Evolutionary conservation across 805 yeast genomes (phyloP), one percentile per base, ranked within the genome.

Genomic region (Schwanniomyces yamadae): DNA sequence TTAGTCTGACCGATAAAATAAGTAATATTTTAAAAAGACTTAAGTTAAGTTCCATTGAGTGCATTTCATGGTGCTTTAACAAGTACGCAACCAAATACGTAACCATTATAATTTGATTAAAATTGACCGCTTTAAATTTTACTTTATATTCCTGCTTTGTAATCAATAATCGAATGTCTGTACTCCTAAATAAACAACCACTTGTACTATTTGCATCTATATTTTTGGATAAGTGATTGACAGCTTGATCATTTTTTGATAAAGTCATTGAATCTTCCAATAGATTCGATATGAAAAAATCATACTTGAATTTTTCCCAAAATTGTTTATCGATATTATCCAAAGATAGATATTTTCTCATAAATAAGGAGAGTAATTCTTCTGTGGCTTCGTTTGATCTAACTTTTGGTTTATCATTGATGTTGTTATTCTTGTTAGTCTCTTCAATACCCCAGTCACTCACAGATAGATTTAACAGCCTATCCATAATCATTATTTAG

Each of bases 291-390:
- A 63, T 49, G 3, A 69, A 51, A 20, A 69, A 42, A 41, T 52
- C 59, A 44, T 68, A 69, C 47, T 66, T 68, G 56, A 68, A 66
- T 39, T 56, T 57, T 37, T 69, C 74, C 63, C 65, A 57, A 31
- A 66, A 60, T 37, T 52, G 51, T 6, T 36, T 35, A 17, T 28
- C 18, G 20, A 41, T 41, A 8, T 37, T 39, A 20, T 50, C 44
- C 30, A 51, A 34, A 0, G 48, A 36, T 6, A 67, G 46, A 50
- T 67, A 66, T 31, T 57, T 57, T 13, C 33, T 44, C 13, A 59
- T 59, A 36, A 38, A 55, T 31, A 49, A 49, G 10, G 46, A 30
- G 26, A 58, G 46, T 40, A 48, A 45, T 15, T 49, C 58, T 6
- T 57, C 53, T 13, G 44, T 39, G 6, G 46, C 27, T 5, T 19